Conservation (phyloP, 2,329 filamentous ascomycete genomes). For the Seiridium cupressi region DNA sequence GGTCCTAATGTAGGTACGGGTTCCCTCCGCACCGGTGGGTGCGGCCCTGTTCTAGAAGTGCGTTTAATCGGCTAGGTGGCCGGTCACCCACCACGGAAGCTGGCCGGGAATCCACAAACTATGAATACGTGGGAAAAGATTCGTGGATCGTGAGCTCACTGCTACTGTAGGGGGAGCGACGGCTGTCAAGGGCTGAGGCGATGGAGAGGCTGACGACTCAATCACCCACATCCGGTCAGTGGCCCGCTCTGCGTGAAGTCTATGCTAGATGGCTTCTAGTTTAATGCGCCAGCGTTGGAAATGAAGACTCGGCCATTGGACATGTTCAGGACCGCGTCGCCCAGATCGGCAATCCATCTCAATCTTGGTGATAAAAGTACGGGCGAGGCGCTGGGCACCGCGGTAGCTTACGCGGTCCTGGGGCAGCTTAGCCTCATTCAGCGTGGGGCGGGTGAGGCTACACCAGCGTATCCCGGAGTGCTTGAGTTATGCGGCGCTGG, state of each 20-base stretch:
- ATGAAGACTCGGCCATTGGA: neutral
- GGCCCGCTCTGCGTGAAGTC: neutral
- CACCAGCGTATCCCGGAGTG: neutral
- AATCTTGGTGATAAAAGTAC: neutral
- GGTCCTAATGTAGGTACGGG: no score
- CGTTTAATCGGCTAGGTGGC: neutral
- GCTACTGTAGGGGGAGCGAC: neutral
- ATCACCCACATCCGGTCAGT: neutral
- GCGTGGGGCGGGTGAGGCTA: neutral
- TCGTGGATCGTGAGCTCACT: neutral
- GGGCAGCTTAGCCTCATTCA: constrained; percentile 1
- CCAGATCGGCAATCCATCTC: neutral
- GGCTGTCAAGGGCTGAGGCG: neutral
- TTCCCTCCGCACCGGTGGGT: no score
- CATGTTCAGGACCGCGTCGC: neutral
- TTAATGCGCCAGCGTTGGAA: neutral
- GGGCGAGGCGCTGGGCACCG: neutral
- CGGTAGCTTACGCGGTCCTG: neutral
- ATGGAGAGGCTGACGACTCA: neutral
- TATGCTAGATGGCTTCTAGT: neutral
- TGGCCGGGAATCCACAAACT: neutral
- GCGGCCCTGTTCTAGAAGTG: neutral
- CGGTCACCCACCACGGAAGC: neutral
- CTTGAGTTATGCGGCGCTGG: neutral
- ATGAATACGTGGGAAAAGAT: neutral